Base-by-base conservation (phyloP, 1,139 yeast genomes). In the Geotrichum restrictum region DNA sequence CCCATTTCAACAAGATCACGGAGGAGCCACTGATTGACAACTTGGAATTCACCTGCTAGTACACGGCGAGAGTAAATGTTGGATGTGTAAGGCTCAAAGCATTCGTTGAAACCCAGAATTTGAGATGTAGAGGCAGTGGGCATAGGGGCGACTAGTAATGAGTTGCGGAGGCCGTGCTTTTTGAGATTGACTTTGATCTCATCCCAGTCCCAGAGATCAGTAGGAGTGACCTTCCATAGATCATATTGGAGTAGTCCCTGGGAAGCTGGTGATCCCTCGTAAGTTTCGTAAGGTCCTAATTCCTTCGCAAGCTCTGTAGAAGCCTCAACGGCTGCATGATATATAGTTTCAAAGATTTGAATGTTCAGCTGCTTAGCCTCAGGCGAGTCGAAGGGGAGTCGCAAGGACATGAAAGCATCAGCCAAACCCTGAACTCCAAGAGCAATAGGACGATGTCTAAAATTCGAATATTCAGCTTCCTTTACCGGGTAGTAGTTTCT, bases 71-170 rank as follows among this genome's bases (percentile, higher is more conserved):
- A 81, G 72, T 87, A 88, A 64, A 88, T 83, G 72, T 88, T 88
- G 43, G 95, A 86, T 27, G 96, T 87, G 70, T 83, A 83, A 22
- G 96, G 96, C 71, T 88, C 96, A 69, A 88, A 88, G 68, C 95
- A 88, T 70, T 88, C 96, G 64, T 85, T 88, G 74, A 80, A 84
- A 43, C 96, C 96, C 59, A 88, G 75, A 56, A 88, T 88, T 72
- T 88, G 95, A 18, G 96, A 88, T 1, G 96, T 88, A 1, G 95
- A 87, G 1, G 96, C 96, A 31, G 96, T 88, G 43, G 96, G 96
- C 96, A 88, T 88, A 48, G 95, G 95, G 2, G 95, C 96, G 52
- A 87, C 87, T 53, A 88, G 74, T 62, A 88, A 73, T n/a, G 96
- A 88, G 76, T 88, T 88, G 65, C 96, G 76, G 55, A 88, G 61